Percentiles rank a stretch among this genome's conserved stretches.
phyloP scores from a whole-genome alignment of 2,329 filamentous ascomycete genomes.

The Arthrobotrys pseudoclavata region DNA sequence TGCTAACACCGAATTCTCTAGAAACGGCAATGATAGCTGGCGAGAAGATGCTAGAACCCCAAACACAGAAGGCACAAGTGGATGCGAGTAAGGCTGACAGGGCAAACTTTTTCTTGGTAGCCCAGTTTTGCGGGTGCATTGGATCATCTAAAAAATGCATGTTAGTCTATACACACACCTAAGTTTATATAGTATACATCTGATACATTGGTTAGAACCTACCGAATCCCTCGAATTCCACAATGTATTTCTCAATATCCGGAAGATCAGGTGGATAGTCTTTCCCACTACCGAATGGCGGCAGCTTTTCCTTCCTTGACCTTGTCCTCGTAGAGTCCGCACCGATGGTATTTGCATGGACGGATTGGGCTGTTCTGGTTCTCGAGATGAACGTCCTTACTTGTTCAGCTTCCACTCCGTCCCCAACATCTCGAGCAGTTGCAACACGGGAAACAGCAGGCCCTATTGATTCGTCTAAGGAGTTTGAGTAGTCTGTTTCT shows the following conservation, averaged over 20 bases:
- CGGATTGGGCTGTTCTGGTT: conserved; percentile 52
- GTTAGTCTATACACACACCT: conserved; percentile 5
- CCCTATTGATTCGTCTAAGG: conserved; percentile 44
- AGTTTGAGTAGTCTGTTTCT: conserved; percentile 20
- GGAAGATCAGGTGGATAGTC: conserved; percentile 77
- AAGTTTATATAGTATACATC: background rate
- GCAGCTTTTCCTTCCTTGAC: conserved; percentile 52
- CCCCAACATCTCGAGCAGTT: conserved; percentile 33
- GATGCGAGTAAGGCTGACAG: conserved; percentile 79
- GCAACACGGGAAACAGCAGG: conserved; percentile 31
- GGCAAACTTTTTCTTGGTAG: conserved; percentile 80
- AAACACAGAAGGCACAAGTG: conserved; percentile 79
- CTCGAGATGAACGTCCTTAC: conserved; percentile 50
- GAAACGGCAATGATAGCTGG: conserved; percentile 74
- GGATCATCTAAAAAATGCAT: conserved; percentile 73
- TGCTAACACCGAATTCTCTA: conserved; percentile 73
- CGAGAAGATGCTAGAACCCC: conserved; percentile 82
- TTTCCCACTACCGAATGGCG: conserved; percentile 49
- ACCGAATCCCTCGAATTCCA: conserved; percentile 82
- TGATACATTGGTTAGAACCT: conserved; percentile 15
- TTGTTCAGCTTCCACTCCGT: conserved; percentile 36
- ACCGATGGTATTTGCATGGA: conserved; percentile 53
- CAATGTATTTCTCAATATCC: conserved; percentile 81
- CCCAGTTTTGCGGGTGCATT: conserved; percentile 89
- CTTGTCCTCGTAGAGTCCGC: conserved; percentile 40